These are phyloP conservation scores for Dothidotthia symphoricarpi DNA, from an alignment of 2,329 filamentous ascomycete genomes.

Conservation along the genomic window DNA sequence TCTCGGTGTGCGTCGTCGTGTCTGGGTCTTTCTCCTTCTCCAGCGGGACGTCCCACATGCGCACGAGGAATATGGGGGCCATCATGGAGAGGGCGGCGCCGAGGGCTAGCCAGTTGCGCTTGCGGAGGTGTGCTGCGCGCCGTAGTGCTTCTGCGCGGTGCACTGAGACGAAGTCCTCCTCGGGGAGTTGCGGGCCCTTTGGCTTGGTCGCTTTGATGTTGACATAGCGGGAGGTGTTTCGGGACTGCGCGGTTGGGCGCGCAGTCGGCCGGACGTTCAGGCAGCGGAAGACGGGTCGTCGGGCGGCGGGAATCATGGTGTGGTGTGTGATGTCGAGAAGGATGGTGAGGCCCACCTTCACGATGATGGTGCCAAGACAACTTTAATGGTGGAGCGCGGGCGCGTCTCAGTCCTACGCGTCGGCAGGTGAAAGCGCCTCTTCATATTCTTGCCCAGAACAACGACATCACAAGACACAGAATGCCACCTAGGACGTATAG, in stretches of 20 bases:
- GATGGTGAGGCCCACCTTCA: too few relatives aligned
- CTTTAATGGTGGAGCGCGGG: slow-evolving; percentile 9
- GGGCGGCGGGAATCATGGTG: slow-evolving; percentile 32
- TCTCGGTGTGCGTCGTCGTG: slow-evolving; percentile 12
- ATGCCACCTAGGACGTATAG: slow-evolving; percentile 9
- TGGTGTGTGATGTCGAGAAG: slow-evolving; percentile 3
- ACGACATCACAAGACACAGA: slow-evolving; percentile 1
- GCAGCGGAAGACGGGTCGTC: slow-evolving; percentile 32
- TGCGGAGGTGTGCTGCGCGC: slow-evolving; percentile 25
- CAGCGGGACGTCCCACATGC: slow-evolving; percentile 31
- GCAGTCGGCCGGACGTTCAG: slow-evolving; percentile 20
- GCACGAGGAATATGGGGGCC: slow-evolving; percentile 37
- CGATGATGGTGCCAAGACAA: slow-evolving; percentile 24
- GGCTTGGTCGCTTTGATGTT: slow-evolving; percentile 12
- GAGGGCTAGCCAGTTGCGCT: slow-evolving; percentile 35
- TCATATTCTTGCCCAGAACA: background rate
- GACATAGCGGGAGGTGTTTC: slow-evolving; percentile 19
- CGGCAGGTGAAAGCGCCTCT: too few relatives aligned
- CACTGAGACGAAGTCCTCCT: slow-evolving; percentile 33
- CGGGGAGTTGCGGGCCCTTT: slow-evolving; percentile 6
- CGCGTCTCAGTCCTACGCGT: slow-evolving; percentile 18
- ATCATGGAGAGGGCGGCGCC: slow-evolving; percentile 40
- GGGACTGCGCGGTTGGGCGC: slow-evolving; percentile 15
- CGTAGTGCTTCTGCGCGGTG: slow-evolving; percentile 36
- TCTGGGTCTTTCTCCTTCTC: slow-evolving; percentile 14